Base-by-base conservation (phyloP, 352 stramenopile species). In the Halophytophthora polymorphica region DNA sequence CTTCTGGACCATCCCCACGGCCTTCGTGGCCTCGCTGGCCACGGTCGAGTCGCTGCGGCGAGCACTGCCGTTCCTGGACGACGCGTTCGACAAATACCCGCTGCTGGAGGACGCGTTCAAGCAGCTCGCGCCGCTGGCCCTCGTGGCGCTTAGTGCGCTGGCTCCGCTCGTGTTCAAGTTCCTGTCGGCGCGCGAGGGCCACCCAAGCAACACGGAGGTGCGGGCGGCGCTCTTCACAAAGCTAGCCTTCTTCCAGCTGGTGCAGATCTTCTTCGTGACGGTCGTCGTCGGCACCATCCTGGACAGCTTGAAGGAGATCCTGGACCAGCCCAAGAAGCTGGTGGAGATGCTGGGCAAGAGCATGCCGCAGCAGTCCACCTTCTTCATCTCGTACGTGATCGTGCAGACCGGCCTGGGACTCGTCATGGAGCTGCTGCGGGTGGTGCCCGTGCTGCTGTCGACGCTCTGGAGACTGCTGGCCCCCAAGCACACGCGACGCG, bases 321-420 rank as follows among this genome's bases (percentile, higher is more conserved):
- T 90, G 15, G 68, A 93, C 39, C 77, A 88, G 21, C 83, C 79
- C 0, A 88, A 87, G 55, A 70, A 52, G 22, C 42, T 90, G 7
- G 83, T 93, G 23, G 53, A 47, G 1, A 88, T 93, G 71, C 74
- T 93, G 38, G 83, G 80, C 5, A 62, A 61, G 25, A 87, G 73
- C 23, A 90, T 93, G 66, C 77, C 83, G 14, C 76, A 86, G 45
- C 83, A 90, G 53, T 90, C 80, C n/a, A 88, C 78, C 35, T 86
- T 88, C 40, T 93, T 90, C 58, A 93, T 90, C 60, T 86, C 77
- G 18, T 93, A 86, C 56, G 69, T 93, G 42, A 83, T 90, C 51
- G 67, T 90, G 11, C 75, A 69, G 29, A 89, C 74, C 3, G 76
- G 83, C 2, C 51, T 93, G 18, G 74, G 61, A 14, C 48, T 90